phyloP scores from a whole-genome alignment of 345 rosid species.

The Microthlaspi erraticum region DNA sequence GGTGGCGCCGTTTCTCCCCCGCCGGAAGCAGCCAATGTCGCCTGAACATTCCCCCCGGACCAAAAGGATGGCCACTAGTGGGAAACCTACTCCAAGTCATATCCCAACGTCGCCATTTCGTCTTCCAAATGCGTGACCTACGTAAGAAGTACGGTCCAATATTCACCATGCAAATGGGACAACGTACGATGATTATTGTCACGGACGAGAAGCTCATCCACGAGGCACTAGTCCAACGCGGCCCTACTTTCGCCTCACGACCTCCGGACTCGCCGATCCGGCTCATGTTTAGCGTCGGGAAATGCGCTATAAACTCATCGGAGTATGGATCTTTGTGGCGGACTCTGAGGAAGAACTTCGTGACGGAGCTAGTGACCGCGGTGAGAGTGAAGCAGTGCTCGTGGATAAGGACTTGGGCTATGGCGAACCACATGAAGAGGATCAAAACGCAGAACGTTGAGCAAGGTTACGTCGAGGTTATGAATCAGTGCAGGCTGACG shows the following conservation, averaged over 20 bases:
- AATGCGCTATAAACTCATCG: slow-evolving; percentile 90
- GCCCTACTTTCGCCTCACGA: slow-evolving; percentile 69
- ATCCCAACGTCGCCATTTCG: slow-evolving; percentile 77
- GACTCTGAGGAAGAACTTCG: slow-evolving; percentile 75
- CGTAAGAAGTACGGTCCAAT: slow-evolving; percentile 82
- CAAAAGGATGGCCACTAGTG: slow-evolving; percentile 86
- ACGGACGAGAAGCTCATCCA: slow-evolving; percentile 84
- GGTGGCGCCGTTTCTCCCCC: slow-evolving; percentile 59
- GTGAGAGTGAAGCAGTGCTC: slow-evolving; percentile 76
- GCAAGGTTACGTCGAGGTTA: slow-evolving; percentile 71
- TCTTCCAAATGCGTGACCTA: slow-evolving; percentile 66
- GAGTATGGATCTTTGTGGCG: slow-evolving; percentile 89
- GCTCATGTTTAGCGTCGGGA: slow-evolving; percentile 81
- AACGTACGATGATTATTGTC: slow-evolving; percentile 81
- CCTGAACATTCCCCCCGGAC: slow-evolving; percentile 77
- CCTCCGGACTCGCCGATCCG: slow-evolving; percentile 92
- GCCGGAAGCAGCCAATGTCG: slow-evolving; percentile 24
- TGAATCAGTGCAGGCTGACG: slow-evolving; percentile 74
- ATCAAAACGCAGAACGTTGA: slow-evolving; percentile 56
- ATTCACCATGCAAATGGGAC: slow-evolving; percentile 96
- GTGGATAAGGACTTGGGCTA: slow-evolving; percentile 88
- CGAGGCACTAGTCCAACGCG: slow-evolving; percentile 80
- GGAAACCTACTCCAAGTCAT: slow-evolving; percentile 81
- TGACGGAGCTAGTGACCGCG: slow-evolving; percentile 74
- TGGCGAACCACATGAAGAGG: slow-evolving; percentile 70